Conservation (phyloP, 495 filamentous ascomycete genomes). For the Penicillium maclennaniae region DNA sequence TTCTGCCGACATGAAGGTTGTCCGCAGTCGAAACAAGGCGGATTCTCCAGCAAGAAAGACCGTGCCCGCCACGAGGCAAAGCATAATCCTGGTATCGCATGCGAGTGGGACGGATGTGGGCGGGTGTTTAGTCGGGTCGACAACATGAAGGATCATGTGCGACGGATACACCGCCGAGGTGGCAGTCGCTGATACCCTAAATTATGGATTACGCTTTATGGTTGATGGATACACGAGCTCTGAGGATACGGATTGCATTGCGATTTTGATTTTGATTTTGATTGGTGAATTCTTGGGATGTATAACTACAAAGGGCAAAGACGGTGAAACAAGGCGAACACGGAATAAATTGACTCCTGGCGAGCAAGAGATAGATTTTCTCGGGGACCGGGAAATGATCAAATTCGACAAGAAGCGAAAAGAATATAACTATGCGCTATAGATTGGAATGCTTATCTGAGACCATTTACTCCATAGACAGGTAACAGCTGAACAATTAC, state of each 20-base stretch:
- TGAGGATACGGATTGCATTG: not conserved
- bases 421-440: not conserved
- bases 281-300: not conserved
- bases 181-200: conserved; percentile 7
- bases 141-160: conserved; percentile 61
- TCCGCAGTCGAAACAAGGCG: conserved; percentile 51
- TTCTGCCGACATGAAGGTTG: conserved; percentile 62
- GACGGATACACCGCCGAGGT: conserved; percentile 40
- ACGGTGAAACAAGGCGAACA: not conserved
- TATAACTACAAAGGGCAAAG: not conserved
- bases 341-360: not conserved
- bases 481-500: not conserved
- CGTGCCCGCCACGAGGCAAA: conserved; percentile 59
- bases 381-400: not conserved
- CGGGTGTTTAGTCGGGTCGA: conserved; percentile 60
- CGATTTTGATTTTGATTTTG: not conserved
- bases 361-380: not conserved
- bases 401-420: not conserved
- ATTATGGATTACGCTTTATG: not conserved
- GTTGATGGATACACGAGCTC: not conserved
- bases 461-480: not conserved
- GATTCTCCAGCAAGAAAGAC: conserved; percentile 64
- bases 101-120: conserved; percentile 56
- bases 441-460: not conserved
- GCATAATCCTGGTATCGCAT: conserved; percentile 56